Base-by-base conservation (phyloP, 2,329 filamentous ascomycete species). In the Neophaeococcomyces mojaviensis region DNA sequence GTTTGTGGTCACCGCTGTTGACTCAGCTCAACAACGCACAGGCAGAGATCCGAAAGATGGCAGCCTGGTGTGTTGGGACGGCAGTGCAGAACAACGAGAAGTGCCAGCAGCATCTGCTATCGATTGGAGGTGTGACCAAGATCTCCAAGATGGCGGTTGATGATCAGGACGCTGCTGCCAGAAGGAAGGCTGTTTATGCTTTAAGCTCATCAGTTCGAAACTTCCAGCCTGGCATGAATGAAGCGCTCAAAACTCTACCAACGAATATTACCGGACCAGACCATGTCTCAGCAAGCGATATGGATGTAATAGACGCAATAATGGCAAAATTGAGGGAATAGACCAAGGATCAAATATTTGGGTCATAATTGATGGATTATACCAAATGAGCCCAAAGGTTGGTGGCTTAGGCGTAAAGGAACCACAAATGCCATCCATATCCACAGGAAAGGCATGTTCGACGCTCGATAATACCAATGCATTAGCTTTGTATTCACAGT, bases 11-110 rank as follows among this genome's bases (percentile, higher is more conserved):
- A 9, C 87, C 87, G 8, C 72, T 98, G 32, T 71, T 96, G 9
- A 67, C 73, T 7, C 79, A 84, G 52, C 72, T 98, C 12, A 71
- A 74, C 40, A 75, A 82, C 58, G 72, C 77, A 9, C 83, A 92
- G 60, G 62, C 73, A 4, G 85, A 92, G 52, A 71, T 95, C 59
- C 75, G 89, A 53, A 80, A 74, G 58, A 88, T 88, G 78, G 89
- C 90, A 2, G 88, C 88, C n/a, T 95, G 88, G 86, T 96, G 88
- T 69, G 72, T 92, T 48, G 88, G 87, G 41, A 96, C 89, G 4
- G 90, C 92, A 8, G 92, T 98, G 49, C 89, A 97, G 74, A 98
- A 98, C 70, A 97, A 98, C 66, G 76, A 78, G 56, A 84, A 83
- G 62, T 82, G 79, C 41, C 92, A 98, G 69, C 86, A 92, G 68